phyloP scores from a whole-genome alignment of 2,329 filamentous ascomycete species.

The Sclerotinia glacialis region DNA sequence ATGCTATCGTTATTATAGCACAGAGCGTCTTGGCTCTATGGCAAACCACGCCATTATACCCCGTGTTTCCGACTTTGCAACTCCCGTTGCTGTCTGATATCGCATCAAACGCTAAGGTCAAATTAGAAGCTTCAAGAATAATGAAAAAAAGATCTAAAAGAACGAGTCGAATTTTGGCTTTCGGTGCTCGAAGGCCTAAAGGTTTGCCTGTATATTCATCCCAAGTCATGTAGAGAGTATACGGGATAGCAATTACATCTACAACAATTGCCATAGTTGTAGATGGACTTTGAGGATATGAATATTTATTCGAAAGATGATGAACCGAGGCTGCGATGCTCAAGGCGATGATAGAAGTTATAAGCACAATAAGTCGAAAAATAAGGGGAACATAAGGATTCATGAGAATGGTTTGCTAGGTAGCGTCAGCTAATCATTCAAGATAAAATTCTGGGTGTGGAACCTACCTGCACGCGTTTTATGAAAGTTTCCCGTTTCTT shows the following conservation, averaged over 20 bases:
- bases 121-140: constrained; percentile 92
- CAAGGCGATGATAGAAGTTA: constrained; percentile 78
- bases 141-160: constrained; percentile 94
- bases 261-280: constrained; percentile 86
- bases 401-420: constrained; percentile 37
- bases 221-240: constrained; percentile 89
- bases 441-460: not conserved
- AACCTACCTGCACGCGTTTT: constrained; percentile 35
- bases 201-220: constrained; percentile 97
- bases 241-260: constrained; percentile 83
- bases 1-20: constrained; percentile 73
- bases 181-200: constrained; percentile 77
- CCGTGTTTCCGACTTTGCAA: constrained; percentile 48
- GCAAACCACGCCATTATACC: constrained; percentile 51
- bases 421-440: constrained; percentile 21
- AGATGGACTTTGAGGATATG: constrained; percentile 63
- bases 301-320: constrained; percentile 44
- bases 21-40: constrained; percentile 67
- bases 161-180: constrained; percentile 84
- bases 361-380: constrained; percentile 77
- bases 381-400: constrained; percentile 73
- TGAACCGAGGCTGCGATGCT: constrained; percentile 75
- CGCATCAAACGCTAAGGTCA: constrained; percentile 83
- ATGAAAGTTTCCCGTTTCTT: constrained; percentile 34
- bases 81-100: constrained; percentile 62